phyloP scores from a whole-genome alignment of 768 basidiomycete genomes.

The Lactarius trivialis region DNA sequence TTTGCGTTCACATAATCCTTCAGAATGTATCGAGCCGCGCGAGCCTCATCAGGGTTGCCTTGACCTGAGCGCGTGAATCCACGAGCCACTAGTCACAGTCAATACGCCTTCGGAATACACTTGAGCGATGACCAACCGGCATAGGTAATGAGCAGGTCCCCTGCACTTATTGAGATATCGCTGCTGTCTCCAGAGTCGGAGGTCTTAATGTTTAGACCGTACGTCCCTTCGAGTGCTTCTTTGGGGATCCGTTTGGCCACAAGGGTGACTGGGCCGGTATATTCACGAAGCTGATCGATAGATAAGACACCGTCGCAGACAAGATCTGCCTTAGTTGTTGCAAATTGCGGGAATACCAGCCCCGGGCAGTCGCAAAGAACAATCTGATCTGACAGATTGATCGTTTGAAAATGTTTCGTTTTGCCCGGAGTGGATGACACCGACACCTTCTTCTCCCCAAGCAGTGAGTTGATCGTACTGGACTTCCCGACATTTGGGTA shows the following conservation, averaged over 20 bases:
- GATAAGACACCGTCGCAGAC: constrained; percentile 96
- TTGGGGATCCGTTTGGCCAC: constrained; percentile 74
- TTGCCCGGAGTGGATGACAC: constrained; percentile 97
- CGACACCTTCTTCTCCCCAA: constrained; percentile 96
- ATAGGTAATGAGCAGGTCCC: constrained; percentile 80
- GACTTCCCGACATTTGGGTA: constrained; percentile 99
- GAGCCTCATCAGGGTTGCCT: constrained; percentile 96
- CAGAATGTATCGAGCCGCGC: constrained; percentile 83
- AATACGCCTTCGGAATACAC: constrained; percentile 4
- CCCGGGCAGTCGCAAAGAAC: constrained; percentile 96
- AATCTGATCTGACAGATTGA: constrained; percentile 82
- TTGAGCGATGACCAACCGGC: constrained; percentile 61
- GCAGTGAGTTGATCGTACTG: constrained; percentile 91
- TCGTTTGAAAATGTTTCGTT: constrained; percentile 99
- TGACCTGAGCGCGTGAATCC: constrained; percentile 91
- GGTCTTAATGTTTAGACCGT: constrained; percentile 73
- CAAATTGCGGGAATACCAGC: constrained; percentile 96
- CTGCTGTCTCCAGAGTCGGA: constrained; percentile 75
- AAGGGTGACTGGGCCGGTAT: constrained; percentile 77
- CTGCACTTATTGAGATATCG: constrained; percentile 62
- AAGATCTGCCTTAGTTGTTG: constrained; percentile 91
- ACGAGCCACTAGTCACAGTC: constrained; percentile 60
- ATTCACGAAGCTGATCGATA: constrained; percentile 94
- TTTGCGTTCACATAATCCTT: constrained; percentile 98
- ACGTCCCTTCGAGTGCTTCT: constrained; percentile 80